These are phyloP conservation scores for Ailanthus altissimus DNA, from an alignment of 345 rosid species.

Conservation along the genomic window DNA sequence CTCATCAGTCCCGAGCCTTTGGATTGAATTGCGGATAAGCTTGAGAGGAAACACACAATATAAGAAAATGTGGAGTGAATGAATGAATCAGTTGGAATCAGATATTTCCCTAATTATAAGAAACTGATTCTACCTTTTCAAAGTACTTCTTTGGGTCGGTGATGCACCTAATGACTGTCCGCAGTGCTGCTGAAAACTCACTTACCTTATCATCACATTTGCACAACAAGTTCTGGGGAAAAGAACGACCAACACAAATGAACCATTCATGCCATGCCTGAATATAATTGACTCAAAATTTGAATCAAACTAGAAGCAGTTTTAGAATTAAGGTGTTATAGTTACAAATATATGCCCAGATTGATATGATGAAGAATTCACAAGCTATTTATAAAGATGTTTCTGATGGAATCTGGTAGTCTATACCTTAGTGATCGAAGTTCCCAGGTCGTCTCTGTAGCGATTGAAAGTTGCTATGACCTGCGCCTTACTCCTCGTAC, in stretches of 20 bases:
- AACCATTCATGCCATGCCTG: too few relatives aligned
- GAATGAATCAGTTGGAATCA: neutral
- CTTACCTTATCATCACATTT: conserved; percentile 19
- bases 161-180: conserved; percentile 46
- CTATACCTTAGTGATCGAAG: conserved; percentile 55
- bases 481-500: conserved; percentile 63
- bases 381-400: neutral
- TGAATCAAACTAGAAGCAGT: too few relatives aligned
- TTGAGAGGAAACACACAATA: neutral
- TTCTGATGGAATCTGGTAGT: neutral
- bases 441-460: conserved; percentile 48
- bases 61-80: neutral
- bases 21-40: conserved; percentile 46
- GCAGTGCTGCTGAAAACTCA: conserved; percentile 29
- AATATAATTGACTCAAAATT: too few relatives aligned
- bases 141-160: conserved; percentile 47
- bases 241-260: neutral
- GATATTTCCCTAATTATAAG: neutral
- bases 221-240: conserved; percentile 24
- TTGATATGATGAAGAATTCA: neutral
- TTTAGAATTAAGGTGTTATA: too few relatives aligned
- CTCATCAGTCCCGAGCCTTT: conserved; percentile 44
- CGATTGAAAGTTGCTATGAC: conserved; percentile 61
- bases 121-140: conserved; percentile 46
- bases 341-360: neutral